Percentiles rank a stretch among this genome's conserved stretches.
phyloP scores from a whole-genome alignment of 176 grass and related monocot genomes.

The Juncus effusus region DNA sequence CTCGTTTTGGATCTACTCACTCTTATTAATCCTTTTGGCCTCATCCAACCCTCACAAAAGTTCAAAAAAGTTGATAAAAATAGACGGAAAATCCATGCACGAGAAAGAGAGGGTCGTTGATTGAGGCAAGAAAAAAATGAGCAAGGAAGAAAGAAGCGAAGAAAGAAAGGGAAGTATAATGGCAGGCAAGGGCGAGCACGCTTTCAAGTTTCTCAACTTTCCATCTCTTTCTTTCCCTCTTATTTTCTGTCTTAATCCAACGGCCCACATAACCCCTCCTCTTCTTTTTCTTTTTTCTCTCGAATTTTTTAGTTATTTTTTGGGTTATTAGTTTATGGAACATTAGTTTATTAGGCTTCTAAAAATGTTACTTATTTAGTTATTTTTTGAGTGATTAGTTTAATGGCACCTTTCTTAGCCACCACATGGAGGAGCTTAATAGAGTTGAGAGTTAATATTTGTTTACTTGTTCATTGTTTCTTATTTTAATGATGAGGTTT shows the following conservation, averaged over 20 bases:
- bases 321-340: no score
- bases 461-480: no score
- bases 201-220: slow-evolving; percentile 64
- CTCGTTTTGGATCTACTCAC: slow-evolving; percentile 30
- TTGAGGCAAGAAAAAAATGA: neutral
- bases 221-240: slow-evolving; percentile 60
- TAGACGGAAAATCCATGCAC: neutral
- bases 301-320: neutral
- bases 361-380: no score
- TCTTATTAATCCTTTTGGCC: no score
- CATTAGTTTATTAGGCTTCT: no score
- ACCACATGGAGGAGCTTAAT: no score
- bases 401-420: no score
- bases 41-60: slow-evolving; percentile 22
- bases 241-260: slow-evolving; percentile 29
- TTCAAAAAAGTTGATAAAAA: neutral
- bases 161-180: slow-evolving; percentile 43
- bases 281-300: slow-evolving; percentile 1
- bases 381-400: no score
- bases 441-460: no score
- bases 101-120: neutral
- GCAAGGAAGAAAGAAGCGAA: neutral
- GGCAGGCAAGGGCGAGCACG: slow-evolving; percentile 99
- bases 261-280: slow-evolving; percentile 10
- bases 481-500: no score